Percentiles rank a stretch among this genome's conserved stretches.
Evolutionary conservation across 352 stramenopile genomes (phyloP).

Genomic region (Globisporangium viniferum): DNA sequence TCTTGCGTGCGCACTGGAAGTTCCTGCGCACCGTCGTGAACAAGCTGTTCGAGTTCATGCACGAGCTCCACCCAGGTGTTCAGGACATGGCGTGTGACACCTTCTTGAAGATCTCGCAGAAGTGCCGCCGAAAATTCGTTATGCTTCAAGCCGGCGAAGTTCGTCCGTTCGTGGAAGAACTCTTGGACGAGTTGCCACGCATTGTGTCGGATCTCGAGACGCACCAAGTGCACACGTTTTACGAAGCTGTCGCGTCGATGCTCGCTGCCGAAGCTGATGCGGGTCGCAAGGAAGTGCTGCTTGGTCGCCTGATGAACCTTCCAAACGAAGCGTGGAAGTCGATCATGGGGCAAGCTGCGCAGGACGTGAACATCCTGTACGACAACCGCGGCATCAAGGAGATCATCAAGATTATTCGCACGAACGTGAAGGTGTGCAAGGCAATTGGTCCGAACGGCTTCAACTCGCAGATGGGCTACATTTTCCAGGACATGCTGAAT

Average conservation of each 20-base stretch:
- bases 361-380: conserved; percentile 80
- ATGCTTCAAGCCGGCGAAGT: conserved; percentile 92
- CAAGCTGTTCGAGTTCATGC: conserved; percentile 99
- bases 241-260: conserved; percentile 95
- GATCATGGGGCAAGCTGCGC: conserved; percentile 75
- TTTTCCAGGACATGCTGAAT: conserved; percentile 99
- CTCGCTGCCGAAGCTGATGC: conserved; percentile 70
- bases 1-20: conserved; percentile 99
- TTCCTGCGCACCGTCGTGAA: conserved; percentile 99
- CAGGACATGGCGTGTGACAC: conserved; percentile 99
- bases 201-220: conserved; percentile 98
- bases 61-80: conserved; percentile 98
- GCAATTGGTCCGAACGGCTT: conserved; percentile 94
- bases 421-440: conserved; percentile 96
- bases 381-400: conserved; percentile 79
- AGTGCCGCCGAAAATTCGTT: conserved; percentile 98
- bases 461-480: conserved; percentile 95
- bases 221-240: conserved; percentile 99
- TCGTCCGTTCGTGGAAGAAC: conserved; percentile 95
- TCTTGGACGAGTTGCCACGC: conserved; percentile 92
- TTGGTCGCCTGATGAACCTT: conserved; percentile 95
- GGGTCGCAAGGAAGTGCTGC: conserved; percentile 87
- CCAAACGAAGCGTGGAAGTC: conserved; percentile 91
- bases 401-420: conserved; percentile 98
- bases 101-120: conserved; percentile 99